phyloP scores from a whole-genome alignment of 257 asterid species.

The Leonotis leonurus region DNA sequence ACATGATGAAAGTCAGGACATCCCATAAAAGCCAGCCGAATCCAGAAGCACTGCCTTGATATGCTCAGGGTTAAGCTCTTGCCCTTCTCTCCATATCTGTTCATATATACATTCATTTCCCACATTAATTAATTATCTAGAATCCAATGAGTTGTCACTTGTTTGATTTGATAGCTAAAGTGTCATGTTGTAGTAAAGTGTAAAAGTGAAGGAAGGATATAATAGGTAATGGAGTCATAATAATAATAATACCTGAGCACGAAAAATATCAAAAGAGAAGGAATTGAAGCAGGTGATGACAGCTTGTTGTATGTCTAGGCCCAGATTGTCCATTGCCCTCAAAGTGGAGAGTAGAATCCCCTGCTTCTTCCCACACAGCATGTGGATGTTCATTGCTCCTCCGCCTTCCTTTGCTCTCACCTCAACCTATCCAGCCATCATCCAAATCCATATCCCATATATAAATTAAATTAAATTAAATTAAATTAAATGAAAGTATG shows the following conservation, averaged over 20 bases:
- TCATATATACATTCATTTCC: neutral
- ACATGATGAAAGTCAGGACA: slow-evolving; percentile 24
- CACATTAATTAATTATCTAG: no score
- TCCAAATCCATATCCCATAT: neutral
- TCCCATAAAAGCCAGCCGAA: slow-evolving; percentile 69
- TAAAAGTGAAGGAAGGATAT: no score
- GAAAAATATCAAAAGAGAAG: slow-evolving; percentile 57
- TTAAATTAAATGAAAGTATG: neutral
- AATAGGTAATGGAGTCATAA: no score
- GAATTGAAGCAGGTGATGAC: slow-evolving; percentile 74
- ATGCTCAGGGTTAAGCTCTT: slow-evolving; percentile 68
- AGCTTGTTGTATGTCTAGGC: slow-evolving; percentile 65
- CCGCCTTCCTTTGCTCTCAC: slow-evolving; percentile 61
- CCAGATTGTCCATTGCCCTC: slow-evolving; percentile 60
- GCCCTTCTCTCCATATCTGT: slow-evolving; percentile 82
- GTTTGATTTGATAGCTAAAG: no score
- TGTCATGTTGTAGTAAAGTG: no score
- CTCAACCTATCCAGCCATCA: slow-evolving; percentile 50
- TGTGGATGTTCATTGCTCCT: slow-evolving; percentile 64
- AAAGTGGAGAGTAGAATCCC: slow-evolving; percentile 54
- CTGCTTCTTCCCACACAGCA: slow-evolving; percentile 55
- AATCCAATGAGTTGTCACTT: no score
- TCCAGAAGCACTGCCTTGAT: slow-evolving; percentile 74
- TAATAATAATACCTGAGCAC: slow-evolving; percentile 56
- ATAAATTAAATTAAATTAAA: neutral